These are phyloP conservation scores for Trichoderma pleuroti DNA, from an alignment of 2,329 filamentous ascomycete genomes.

Conservation along the genomic window DNA sequence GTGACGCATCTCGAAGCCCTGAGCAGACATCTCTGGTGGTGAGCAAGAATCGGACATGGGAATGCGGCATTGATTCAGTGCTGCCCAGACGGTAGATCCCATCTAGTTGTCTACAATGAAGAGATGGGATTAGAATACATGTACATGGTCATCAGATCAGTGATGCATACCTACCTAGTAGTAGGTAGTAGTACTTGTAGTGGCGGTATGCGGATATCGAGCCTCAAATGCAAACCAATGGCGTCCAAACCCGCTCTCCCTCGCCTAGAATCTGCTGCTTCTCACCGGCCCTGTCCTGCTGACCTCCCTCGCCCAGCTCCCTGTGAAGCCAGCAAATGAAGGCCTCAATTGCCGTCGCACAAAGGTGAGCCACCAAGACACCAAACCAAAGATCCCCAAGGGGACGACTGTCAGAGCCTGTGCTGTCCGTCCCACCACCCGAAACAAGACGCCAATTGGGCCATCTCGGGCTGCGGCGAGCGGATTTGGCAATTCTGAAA, in stretches of 20 bases:
- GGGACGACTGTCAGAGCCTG: not conserved
- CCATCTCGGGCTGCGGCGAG: not conserved
- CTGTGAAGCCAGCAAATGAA: not conserved
- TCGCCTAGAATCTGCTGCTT: not conserved
- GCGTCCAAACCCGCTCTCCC: not conserved
- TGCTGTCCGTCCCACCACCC: not conserved
- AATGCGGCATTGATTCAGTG: not conserved
- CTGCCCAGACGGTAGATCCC: not conserved
- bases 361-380: not conserved
- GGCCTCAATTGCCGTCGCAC: not conserved
- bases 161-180: not conserved
- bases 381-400: not conserved
- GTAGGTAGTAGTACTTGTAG: not conserved
- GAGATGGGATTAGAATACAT: not conserved
- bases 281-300: slow-evolving; percentile 13
- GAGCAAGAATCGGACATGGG: not conserved
- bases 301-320: not conserved
- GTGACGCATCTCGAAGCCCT: not conserved
- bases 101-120: not conserved
- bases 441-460: slow-evolving; percentile 4
- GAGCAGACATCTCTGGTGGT: not conserved
- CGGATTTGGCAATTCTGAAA: slow-evolving; percentile 9
- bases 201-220: slow-evolving; percentile 3
- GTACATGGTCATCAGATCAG: not conserved
- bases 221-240: not conserved